A percentile compares a stretch with the other conserved stretches of the same genome.
phyloP scores from a whole-genome alignment of 352 stramenopile genomes.

The Phytophthora sp. region DNA sequence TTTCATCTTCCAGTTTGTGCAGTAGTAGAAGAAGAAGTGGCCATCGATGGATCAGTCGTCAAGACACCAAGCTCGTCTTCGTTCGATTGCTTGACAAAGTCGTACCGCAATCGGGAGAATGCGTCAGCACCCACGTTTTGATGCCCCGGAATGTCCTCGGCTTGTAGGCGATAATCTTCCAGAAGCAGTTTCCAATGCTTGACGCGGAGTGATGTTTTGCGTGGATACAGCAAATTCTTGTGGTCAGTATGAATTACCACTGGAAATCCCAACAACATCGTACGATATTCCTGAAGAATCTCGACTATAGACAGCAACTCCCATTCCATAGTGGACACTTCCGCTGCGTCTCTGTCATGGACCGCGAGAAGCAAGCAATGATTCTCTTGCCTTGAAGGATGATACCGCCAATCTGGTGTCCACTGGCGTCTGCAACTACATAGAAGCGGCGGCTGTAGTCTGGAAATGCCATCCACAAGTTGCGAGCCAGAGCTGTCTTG shows the following conservation, averaged over 20 bases:
- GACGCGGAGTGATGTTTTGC: constrained; percentile 5
- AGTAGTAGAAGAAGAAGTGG: neutral
- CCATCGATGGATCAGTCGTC: constrained; percentile 10
- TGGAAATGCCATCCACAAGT: no score
- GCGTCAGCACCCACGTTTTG: constrained; percentile 18
- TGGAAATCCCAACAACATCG: constrained; percentile 12
- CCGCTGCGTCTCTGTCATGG: neutral
- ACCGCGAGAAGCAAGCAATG: constrained; percentile 9
- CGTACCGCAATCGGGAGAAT: constrained; percentile 9
- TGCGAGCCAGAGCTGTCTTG: no score
- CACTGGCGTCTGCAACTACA: no score
- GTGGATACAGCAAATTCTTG: constrained; percentile 7
- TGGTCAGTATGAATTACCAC: constrained; percentile 16
- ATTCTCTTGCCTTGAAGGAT: constrained; percentile 7
- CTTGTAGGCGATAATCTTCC: constrained; percentile 1
- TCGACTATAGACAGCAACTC: constrained; percentile 6
- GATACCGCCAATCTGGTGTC: neutral
- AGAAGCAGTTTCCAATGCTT: constrained; percentile 5
- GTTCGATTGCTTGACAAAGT: neutral
- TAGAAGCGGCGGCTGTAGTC: no score
- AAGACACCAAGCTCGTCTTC: constrained; percentile 1
- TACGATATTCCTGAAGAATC: constrained; percentile 14
- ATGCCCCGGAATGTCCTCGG: neutral
- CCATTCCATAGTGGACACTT: constrained; percentile 9
- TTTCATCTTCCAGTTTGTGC: neutral